phyloP scores from a whole-genome alignment of 1,139 yeast species.

The Candida sanyaensis region DNA sequence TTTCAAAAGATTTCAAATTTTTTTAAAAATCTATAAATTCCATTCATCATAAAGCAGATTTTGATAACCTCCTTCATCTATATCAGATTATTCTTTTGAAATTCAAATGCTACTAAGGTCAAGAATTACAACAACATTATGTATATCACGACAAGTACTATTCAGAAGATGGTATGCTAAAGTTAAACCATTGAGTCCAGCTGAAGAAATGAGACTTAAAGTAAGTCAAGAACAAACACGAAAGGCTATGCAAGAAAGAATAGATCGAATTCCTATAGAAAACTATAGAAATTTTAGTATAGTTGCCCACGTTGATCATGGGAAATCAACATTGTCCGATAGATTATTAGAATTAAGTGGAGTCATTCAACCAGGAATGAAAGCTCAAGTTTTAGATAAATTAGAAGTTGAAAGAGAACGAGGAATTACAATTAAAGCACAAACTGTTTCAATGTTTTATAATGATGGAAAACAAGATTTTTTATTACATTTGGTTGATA shows the following conservation, averaged over 20 bases:
- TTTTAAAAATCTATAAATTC: no score
- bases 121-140: not conserved
- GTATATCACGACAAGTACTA: not conserved
- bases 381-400: constrained; percentile 85
- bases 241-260: constrained; percentile 50
- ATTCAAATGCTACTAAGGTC: constrained; percentile 2
- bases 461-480: constrained; percentile 72
- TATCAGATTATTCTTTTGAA: not conserved
- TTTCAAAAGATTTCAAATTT: no score
- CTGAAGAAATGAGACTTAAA: constrained; percentile 29
- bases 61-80: not conserved
- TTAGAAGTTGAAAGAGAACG: constrained; percentile 93
- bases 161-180: not conserved
- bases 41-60: no score
- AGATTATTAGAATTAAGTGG: constrained; percentile 85
- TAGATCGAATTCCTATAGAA: constrained; percentile 73
- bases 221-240: constrained; percentile 35
- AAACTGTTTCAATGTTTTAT: constrained; percentile 92
- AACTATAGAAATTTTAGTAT: constrained; percentile 89
- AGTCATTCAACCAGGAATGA: constrained; percentile 76
- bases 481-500: constrained; percentile 86
- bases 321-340: constrained; percentile 91
- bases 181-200: constrained; percentile 7
- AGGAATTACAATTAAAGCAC: constrained; percentile 97
- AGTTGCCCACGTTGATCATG: constrained; percentile 98